These are phyloP conservation scores for Cardamine occulta DNA, from an alignment of 345 rosid genomes.

Conservation along the genomic window DNA sequence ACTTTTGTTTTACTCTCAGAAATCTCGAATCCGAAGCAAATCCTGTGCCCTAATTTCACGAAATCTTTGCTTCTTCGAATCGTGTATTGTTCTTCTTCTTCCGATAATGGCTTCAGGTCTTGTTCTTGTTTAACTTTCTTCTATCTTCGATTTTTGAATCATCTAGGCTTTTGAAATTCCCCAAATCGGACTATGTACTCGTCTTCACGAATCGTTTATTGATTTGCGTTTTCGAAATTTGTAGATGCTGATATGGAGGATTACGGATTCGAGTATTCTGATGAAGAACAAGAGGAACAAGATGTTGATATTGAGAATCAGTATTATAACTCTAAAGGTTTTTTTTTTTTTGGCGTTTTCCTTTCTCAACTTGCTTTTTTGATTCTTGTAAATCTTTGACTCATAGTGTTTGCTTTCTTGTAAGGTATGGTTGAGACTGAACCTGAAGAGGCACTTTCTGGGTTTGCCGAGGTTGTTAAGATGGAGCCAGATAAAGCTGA, in stretches of 20 bases:
- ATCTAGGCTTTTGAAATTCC: not conserved
- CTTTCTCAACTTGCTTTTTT: not conserved
- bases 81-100: not conserved
- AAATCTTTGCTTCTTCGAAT: not conserved
- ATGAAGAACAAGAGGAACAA: constrained; percentile 97
- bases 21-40: not conserved
- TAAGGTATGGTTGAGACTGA: constrained; percentile 92
- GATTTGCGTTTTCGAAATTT: not conserved
- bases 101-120: constrained; percentile 12
- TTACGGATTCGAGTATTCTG: constrained; percentile 97
- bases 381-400: not conserved
- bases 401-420: not conserved
- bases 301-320: constrained; percentile 98
- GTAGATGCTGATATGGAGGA: constrained; percentile 99
- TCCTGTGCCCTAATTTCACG: not conserved
- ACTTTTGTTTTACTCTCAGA: not conserved
- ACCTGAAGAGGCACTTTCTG: constrained; percentile 91
- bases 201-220: not conserved
- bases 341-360: not conserved
- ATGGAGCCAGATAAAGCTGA: constrained; percentile 99
- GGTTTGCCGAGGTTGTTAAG: constrained; percentile 86
- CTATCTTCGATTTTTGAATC: not conserved
- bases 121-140: not conserved
- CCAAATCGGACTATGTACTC: not conserved
- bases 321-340: constrained; percentile 94